Evolutionary conservation across 108 stramenopile species (phyloP).

Genomic region (Thalassiosira profunda): DNA sequence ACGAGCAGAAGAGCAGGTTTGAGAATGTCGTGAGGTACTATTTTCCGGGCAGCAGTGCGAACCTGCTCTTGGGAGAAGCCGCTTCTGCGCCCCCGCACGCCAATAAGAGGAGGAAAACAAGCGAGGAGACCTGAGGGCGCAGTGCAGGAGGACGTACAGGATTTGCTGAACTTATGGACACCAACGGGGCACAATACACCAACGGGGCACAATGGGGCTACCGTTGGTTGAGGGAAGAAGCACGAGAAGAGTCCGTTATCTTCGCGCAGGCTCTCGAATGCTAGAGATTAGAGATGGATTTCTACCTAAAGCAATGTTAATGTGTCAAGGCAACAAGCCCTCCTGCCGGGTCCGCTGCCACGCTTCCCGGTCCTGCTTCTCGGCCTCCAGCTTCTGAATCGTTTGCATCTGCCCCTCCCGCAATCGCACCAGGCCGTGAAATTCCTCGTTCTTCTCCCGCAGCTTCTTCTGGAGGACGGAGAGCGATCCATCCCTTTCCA

Average conservation of each 20-base stretch:
- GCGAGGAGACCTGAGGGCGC: too few species aligned
- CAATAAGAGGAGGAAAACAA: too few species aligned
- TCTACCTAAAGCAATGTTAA: too few species aligned
- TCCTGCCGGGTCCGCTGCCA: slow-evolving; percentile 33
- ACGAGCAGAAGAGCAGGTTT: background rate
- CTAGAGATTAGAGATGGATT: too few species aligned
- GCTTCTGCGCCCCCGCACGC: too few species aligned
- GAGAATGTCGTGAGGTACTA: slow-evolving; percentile 10
- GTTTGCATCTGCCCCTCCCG: slow-evolving; percentile 17
- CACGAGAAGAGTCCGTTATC: too few species aligned
- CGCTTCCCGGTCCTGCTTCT: slow-evolving; percentile 41
- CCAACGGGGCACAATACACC: too few species aligned
- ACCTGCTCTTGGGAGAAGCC: slow-evolving; percentile 1
- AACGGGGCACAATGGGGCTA: too few species aligned
- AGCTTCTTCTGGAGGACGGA: slow-evolving; percentile 31
- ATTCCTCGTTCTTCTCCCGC: slow-evolving; percentile 45
- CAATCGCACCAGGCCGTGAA: slow-evolving; percentile 10
- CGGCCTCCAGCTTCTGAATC: slow-evolving; percentile 26
- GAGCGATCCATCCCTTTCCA: slow-evolving; percentile 34
- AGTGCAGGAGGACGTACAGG: too few species aligned
- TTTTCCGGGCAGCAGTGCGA: slow-evolving; percentile 8
- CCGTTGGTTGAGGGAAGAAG: too few species aligned
- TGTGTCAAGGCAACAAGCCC: background rate
- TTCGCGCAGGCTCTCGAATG: too few species aligned
- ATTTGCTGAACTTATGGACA: too few species aligned